Base-by-base conservation (phyloP, 2,329 filamentous ascomycete species). In the Tolypocladium sp. region DNA sequence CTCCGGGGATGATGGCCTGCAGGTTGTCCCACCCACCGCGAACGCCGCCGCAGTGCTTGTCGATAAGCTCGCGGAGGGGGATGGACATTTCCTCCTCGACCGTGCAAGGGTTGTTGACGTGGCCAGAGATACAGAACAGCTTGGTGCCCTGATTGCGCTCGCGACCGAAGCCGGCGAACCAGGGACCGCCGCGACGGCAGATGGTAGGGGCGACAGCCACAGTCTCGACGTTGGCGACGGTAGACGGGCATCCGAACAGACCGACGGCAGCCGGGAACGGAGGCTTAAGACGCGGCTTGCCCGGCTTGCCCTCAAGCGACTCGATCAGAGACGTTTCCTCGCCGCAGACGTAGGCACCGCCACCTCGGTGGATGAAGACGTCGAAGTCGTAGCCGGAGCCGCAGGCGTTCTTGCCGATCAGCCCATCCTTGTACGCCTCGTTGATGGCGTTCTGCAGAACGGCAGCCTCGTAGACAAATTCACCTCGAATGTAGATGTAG, bases 21-120 rank as follows among this genome's bases (percentile, higher is more conserved):
- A 99, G 83, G 78, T 99, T 99, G 75, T 99, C 94, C 94, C 94
- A 99, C 60, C 94, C 94, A 63, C 94, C 94, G 68, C 87, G 87
- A 57, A 99, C 94, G 75, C 94, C 94, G 73, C 94, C 94, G 73
- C 94, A 97, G 84, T 99, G 94, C 80, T 91, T 94, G 64, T 99
- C 94, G 69, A 99, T 97, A 63, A 99, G 86, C 77, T 99, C 94
- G 52, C 90, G 88, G 61, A 99, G 85, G 51, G 94, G 89, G 67
- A 99, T 99, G 57, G 91, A 96, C 94, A 99, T 99, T 79, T 99
- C 94, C 79, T 99, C 94, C 77, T 99, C 94, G 62, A 99, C 94
- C 1, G 94, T 97, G 75, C 86, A 91, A 58, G 94, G 94, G 81
- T 97, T 95, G 84, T 99, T 99, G 79, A 99, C 94, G 75, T 97